A percentile compares a stretch with the other conserved stretches of the same genome.
phyloP scores from a whole-genome alignment of 164 flowering plant genomes.

The Aristolochia contorta region DNA sequence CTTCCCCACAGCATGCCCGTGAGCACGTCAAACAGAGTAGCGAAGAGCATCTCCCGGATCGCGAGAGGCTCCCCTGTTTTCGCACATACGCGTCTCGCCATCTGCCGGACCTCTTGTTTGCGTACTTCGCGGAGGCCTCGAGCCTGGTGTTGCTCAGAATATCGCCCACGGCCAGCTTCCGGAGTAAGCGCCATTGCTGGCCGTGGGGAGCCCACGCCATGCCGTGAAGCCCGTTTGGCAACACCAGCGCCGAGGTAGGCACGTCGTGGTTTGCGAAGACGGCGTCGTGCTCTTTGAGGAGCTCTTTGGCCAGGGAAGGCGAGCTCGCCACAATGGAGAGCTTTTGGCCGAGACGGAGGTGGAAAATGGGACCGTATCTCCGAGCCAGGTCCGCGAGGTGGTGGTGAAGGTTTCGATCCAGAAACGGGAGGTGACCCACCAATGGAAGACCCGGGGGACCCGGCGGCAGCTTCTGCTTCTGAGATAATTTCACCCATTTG shows the following conservation, averaged over 20 bases:
- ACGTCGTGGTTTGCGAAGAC: conserved; percentile 23
- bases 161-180: conserved; percentile 11
- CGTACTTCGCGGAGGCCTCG: not conserved
- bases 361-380: conserved; percentile 21
- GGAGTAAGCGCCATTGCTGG: conserved; percentile 21
- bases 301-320: conserved; percentile 14
- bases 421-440: conserved; percentile 34
- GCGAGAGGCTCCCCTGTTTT: too few species aligned
- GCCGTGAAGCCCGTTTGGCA: conserved; percentile 19
- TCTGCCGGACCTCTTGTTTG: too few species aligned
- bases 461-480: conserved; percentile 21
- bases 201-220: conserved; percentile 17
- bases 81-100: too few species aligned
- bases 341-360: conserved; percentile 18
- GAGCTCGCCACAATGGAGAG: conserved; percentile 18
- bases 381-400: conserved; percentile 12
- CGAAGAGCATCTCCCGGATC: too few species aligned
- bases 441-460: conserved; percentile 44
- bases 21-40: too few species aligned
- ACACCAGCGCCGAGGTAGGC: not conserved
- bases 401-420: conserved; percentile 26
- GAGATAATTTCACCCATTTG: not conserved
- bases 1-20: too few species aligned
- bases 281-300: conserved; percentile 17
- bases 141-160: conserved; percentile 3